Conservation (phyloP, 805 yeast genomes). For the Wickerhamomyces strasburgensis region DNA sequence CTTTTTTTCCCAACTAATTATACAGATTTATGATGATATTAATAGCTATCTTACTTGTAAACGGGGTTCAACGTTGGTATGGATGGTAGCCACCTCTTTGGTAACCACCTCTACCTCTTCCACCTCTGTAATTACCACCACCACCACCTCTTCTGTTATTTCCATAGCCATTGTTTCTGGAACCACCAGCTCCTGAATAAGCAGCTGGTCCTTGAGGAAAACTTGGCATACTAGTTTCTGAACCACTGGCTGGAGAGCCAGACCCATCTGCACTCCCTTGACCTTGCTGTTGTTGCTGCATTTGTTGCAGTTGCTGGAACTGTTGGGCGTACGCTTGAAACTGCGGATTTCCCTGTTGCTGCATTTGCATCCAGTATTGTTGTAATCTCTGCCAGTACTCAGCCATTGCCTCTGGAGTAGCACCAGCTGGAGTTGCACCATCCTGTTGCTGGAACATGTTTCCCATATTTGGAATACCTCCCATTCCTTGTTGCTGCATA, state of each 20-base stretch:
- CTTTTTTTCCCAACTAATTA: no score
- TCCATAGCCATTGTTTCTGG: constrained; percentile 20
- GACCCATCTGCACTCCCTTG: constrained; percentile 10
- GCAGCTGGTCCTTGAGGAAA: constrained; percentile 7
- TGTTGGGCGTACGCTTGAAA: constrained; percentile 31
- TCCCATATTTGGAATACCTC: constrained; percentile 26
- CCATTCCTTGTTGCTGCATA: constrained; percentile 17
- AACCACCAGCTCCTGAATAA: no score
- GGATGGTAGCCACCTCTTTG: constrained; percentile 39
- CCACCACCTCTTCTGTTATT: constrained; percentile 30
- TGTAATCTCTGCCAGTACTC: constrained; percentile 62
- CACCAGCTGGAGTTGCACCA: constrained; percentile 4
- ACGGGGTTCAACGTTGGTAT: constrained; percentile 29
- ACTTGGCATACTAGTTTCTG: constrained; percentile 10
- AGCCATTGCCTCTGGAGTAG: constrained; percentile 50
- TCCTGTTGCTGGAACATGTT: constrained; percentile 2
- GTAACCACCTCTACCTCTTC: constrained; percentile 18
- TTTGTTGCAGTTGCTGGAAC: constrained; percentile 10
- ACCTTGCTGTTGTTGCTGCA: not conserved
- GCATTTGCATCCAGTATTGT: constrained; percentile 59
- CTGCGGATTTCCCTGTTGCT: constrained; percentile 33
- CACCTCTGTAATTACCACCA: constrained; percentile 16
- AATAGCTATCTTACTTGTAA: no score
- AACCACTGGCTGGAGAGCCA: constrained; percentile 3
- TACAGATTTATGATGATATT: no score